Base-by-base conservation (phyloP, 164 flowering plant species). In the Liquidambar formosana region DNA sequence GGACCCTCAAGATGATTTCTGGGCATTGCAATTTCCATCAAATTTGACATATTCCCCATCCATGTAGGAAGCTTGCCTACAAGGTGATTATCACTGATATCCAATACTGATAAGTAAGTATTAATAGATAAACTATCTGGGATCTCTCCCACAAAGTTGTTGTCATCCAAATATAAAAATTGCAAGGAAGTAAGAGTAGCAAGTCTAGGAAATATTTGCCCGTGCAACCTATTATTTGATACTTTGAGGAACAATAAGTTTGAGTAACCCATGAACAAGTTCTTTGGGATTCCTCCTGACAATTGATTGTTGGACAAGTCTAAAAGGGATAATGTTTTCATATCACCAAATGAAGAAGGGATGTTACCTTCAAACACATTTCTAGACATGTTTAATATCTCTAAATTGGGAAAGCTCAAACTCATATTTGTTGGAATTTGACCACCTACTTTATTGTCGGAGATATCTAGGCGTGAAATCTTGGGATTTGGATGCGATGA, bases 381-480 rank as follows among this genome's bases (percentile, higher is more conserved):
- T 26, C 14, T n/a, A 19, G 58, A 47, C 48, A 69, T 5, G 27
- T 69, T 14, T 13, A 69, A 49, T 1, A 1, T 4, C 28, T 0
- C 8, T 4, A 69, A 16, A 14, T 49, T 59, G 0, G 57, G 58
- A 12, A 60, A 45, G n/a, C 60, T 27, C 15, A 5, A 4, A 3
- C 72, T 47, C 10, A 61, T 28, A 38, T 28, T 49, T n/a, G 6
- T 14, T 19, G 46, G 65, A 38, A 69, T 4, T 26, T 47, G 46
- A 4, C 75, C 78, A 21, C 47, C 12, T 2, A 75, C 6, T 1
- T 6, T 1, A 48, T 71, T 75, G 8, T 41, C 15, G 4, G 77
- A 74, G 47, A 74, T 13, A 21, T 69, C 73, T 3, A 74, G 8
- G 0, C 0, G 0, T 5, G 2, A 14, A 2, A 67, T n/a, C n/a